A percentile compares a stretch with the other conserved stretches of the same genome.
These are phyloP conservation scores for Colletotrichum theobromicola DNA, from an alignment of 2,329 filamentous ascomycete species.

Conservation along the genomic window DNA sequence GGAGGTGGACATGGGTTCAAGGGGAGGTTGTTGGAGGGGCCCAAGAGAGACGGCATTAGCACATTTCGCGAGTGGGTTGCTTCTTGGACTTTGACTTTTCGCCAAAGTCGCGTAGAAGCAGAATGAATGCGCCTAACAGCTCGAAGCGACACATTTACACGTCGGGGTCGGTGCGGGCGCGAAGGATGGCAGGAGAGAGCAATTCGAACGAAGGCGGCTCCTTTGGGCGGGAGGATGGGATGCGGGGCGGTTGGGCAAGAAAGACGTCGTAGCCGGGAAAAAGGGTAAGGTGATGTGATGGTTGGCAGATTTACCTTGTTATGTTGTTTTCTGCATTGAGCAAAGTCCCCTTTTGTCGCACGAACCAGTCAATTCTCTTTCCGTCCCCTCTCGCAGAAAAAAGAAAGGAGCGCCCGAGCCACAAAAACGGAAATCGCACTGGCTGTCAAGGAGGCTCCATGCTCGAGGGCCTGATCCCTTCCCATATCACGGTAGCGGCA, in stretches of 20 bases:
- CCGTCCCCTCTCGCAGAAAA: background rate
- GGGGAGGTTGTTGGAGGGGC: slow-evolving; percentile 16
- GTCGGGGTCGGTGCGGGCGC: background rate
- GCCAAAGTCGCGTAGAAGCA: slow-evolving; percentile 49
- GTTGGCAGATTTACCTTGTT: background rate
- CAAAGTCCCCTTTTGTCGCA: background rate
- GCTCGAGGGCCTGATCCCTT: background rate
- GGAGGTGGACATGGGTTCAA: background rate
- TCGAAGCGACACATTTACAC: slow-evolving; percentile 59
- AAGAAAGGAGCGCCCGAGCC: slow-evolving; percentile 8
- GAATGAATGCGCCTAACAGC: slow-evolving; percentile 54
- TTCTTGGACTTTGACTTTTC: slow-evolving; percentile 43
- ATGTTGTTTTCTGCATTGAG: background rate
- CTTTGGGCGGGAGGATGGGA: background rate
- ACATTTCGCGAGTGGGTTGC: slow-evolving; percentile 14
- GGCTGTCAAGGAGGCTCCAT: slow-evolving; percentile 17
- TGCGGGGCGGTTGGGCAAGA: background rate
- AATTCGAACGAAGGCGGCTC: background rate
- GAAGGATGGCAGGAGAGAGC: background rate
- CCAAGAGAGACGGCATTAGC: background rate
- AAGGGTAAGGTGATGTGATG: background rate
- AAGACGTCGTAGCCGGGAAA: background rate
- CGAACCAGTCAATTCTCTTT: background rate
- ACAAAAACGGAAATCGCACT: slow-evolving; percentile 1
- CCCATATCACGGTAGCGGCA: slow-evolving; percentile 7